phyloP scores from a whole-genome alignment of 2,329 filamentous ascomycete species.

The Neonectria ditissima region DNA sequence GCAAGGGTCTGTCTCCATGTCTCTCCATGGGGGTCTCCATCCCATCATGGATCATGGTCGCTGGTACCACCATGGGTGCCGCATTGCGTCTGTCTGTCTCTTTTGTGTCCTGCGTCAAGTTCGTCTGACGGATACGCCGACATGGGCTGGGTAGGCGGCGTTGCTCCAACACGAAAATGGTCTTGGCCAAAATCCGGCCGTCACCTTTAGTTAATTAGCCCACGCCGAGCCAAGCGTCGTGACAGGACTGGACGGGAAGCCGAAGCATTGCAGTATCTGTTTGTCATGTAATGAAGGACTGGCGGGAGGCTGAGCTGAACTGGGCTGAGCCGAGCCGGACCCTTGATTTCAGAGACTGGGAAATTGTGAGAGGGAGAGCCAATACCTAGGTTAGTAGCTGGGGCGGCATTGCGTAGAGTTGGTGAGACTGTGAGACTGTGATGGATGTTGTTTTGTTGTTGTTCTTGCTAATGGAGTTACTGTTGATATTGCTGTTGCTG shows the following conservation, averaged over 20 bases:
- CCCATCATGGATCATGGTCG: constrained; percentile 26
- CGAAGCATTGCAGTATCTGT: constrained; percentile 10
- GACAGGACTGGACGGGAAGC: constrained; percentile 10
- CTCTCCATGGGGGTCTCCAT: constrained; percentile 26
- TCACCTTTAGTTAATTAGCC: constrained; percentile 7
- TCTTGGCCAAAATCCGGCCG: constrained; percentile 4
- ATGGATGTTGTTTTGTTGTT: not conserved
- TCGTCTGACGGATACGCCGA: not conserved
- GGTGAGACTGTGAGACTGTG: not conserved
- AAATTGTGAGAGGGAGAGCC: not conserved
- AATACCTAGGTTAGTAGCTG: not conserved
- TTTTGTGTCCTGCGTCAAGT: not conserved
- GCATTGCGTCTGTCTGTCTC: constrained; percentile 8
- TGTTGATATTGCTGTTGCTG: not conserved
- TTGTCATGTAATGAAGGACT: constrained; percentile 25
- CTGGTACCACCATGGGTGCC: constrained; percentile 8
- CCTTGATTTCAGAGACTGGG: constrained; percentile 4
- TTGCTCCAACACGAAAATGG: not conserved
- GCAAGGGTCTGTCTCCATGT: constrained; percentile 18
- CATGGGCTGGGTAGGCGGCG: not conserved
- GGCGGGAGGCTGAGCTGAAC: constrained; percentile 21
- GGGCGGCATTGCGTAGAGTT: not conserved
- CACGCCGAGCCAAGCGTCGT: constrained; percentile 17
- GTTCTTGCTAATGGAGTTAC: not conserved
- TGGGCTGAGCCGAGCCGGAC: constrained; percentile 22